A percentile compares a stretch with the other conserved stretches of the same genome.
phyloP scores from a whole-genome alignment of 345 rosid genomes.

The Sisymbrium irio region DNA sequence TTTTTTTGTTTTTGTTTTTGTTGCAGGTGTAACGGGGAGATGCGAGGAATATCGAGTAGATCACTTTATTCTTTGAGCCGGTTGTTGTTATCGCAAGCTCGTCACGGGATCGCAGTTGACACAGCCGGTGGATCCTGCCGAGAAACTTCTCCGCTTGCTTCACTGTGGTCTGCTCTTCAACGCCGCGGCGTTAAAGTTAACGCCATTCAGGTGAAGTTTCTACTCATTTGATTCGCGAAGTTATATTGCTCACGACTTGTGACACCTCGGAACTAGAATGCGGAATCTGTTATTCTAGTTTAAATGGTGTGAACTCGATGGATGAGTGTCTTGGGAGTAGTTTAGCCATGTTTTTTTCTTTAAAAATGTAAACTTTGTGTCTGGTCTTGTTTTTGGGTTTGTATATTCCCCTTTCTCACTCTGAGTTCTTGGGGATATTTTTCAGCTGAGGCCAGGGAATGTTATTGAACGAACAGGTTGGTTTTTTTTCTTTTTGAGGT shows the following conservation, averaged over 20 bases:
- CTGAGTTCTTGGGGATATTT: not conserved
- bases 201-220: conserved; percentile 59
- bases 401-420: not conserved
- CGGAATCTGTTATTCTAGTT: not conserved
- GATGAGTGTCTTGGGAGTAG: not conserved
- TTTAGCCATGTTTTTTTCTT: too few species aligned
- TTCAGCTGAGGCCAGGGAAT: conserved; percentile 78
- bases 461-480: conserved; percentile 85
- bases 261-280: not conserved
- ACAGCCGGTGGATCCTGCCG: not conserved
- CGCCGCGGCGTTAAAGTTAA: conserved; percentile 70
- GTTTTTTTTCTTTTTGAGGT: not conserved
- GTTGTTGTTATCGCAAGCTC: conserved; percentile 9
- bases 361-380: too few species aligned
- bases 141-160: conserved; percentile 23
- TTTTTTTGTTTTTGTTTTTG: not conserved
- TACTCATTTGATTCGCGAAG: not conserved
- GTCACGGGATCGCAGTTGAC: not conserved
- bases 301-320: not conserved
- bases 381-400: not conserved
- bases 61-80: conserved; percentile 25
- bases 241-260: not conserved
- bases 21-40: not conserved
- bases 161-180: conserved; percentile 59
- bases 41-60: conserved; percentile 25